These are phyloP conservation scores for Pezicula rhizophila DNA, from an alignment of 2,329 filamentous ascomycete species.

Conservation along the genomic window DNA sequence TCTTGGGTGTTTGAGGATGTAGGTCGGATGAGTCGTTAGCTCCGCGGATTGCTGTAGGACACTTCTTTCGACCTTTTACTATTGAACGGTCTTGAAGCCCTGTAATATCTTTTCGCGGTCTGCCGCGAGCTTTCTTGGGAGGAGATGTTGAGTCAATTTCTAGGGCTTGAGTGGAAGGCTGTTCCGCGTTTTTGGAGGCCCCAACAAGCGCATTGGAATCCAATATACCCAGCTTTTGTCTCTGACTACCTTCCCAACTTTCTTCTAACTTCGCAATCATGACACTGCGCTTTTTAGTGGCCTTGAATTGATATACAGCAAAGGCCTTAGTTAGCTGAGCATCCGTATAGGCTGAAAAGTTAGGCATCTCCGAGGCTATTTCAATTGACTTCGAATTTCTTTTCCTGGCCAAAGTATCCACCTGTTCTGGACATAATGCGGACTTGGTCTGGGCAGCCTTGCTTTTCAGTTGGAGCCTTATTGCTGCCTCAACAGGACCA, in stretches of 20 bases:
- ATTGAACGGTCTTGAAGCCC: slow-evolving; percentile 6
- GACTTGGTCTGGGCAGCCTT: not conserved
- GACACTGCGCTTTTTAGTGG: slow-evolving; percentile 58
- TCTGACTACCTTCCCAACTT: slow-evolving; percentile 61
- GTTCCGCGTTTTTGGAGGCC: not conserved
- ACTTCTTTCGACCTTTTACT: slow-evolving; percentile 4
- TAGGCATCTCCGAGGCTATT: slow-evolving; percentile 35
- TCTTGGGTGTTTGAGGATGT: slow-evolving; percentile 23
- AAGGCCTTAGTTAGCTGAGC: slow-evolving; percentile 57
- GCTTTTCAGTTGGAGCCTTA: slow-evolving; percentile 9
- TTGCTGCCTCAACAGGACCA: slow-evolving; percentile 11
- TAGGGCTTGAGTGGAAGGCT: slow-evolving; percentile 11
- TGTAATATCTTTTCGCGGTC: slow-evolving; percentile 33
- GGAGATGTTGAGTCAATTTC: slow-evolving; percentile 28
- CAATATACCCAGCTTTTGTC: slow-evolving; percentile 19
- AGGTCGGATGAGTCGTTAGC: slow-evolving; percentile 16
- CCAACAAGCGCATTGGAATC: slow-evolving; percentile 16
- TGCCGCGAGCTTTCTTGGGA: slow-evolving; percentile 34
- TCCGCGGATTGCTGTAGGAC: no score
- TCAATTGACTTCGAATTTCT: not conserved
- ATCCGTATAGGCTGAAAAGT: slow-evolving; percentile 57
- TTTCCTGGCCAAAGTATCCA: not conserved
- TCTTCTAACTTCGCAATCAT: slow-evolving; percentile 66
- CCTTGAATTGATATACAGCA: slow-evolving; percentile 64
- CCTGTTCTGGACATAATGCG: not conserved